Base-by-base conservation (phyloP, 1,284 basidiomycete species). In the Cryptococcus depauperatus region DNA sequence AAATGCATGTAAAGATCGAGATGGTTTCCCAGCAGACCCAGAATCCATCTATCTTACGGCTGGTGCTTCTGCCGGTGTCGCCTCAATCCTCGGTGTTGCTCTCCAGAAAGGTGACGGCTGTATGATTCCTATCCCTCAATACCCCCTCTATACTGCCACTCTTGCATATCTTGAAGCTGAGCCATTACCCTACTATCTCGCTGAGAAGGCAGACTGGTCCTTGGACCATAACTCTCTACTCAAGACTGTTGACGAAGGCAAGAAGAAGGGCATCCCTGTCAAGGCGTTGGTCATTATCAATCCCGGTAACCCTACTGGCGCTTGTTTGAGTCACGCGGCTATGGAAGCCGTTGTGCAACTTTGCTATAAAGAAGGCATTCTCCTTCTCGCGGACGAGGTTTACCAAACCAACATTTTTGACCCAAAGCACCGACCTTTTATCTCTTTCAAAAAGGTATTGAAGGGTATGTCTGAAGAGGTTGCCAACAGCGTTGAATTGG, bases 141-240 rank as follows among this genome's bases (percentile, higher is more conserved):
- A 98, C 68, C 93, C 93, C 1, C 78, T 98, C 14, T 96, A 97
- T 73, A 95, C 91, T 35, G 93, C 93, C 19, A 84, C 91, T 0
- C 82, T 98, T 41, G 85, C 92, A 0, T 83, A 91, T 60, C 82
- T 81, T 69, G 75, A 77, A 38, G 91, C 91, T 19, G 75, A 79
- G n/a, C 75, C 88, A 0, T 74, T 97, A 33, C 85, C 87, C 0
- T 98, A 98, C 73, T 81, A 86, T 68, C 82, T 98, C 29, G 81
- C 91, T 53, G 90, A 95, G 65, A 63, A 77, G 0, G 74, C 79
- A 4, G 83, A 76, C 35, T 98, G 95, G 93, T 81, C 83, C 14
- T 86, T 91, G n/a, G 84, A 84, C 44, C 75, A 83, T 28, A 62
- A 75, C 10, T 78, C 81, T 39, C 81, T 98, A 59, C 75, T 80